Conservation (phyloP, 2,329 filamentous ascomycete species). For the Stromatinia cepivora region DNA sequence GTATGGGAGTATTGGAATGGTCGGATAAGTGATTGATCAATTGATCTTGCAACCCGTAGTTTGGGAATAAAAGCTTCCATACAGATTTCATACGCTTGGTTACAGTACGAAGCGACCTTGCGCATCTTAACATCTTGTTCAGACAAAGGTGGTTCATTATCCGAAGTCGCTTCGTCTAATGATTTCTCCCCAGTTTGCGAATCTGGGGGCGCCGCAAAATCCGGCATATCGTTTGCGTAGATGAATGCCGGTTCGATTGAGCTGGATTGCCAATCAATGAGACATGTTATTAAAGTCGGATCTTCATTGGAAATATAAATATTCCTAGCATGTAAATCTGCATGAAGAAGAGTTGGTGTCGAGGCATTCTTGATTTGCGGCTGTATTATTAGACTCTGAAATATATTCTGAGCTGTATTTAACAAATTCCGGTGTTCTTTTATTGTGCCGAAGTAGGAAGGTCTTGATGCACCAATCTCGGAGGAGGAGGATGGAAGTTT, state of each 20-base stretch:
- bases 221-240: not conserved
- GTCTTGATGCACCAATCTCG: slow-evolving; percentile 19
- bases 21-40: slow-evolving; percentile 43
- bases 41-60: slow-evolving; percentile 39
- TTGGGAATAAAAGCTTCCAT: slow-evolving; percentile 41
- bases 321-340: slow-evolving; percentile 46
- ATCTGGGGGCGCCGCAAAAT: not conserved
- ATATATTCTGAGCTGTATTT: slow-evolving; percentile 37
- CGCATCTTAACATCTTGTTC: not conserved
- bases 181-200: not conserved
- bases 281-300: slow-evolving; percentile 42
- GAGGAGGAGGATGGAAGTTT: slow-evolving; percentile 23
- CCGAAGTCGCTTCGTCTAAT: not conserved
- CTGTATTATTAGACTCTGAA: slow-evolving; percentile 32
- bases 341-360: slow-evolving; percentile 42
- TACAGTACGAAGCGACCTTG: not conserved
- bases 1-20: slow-evolving; percentile 45
- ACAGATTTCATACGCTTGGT: not conserved
- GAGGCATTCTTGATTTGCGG: slow-evolving; percentile 30
- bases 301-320: slow-evolving; percentile 46
- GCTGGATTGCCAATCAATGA: slow-evolving; percentile 48
- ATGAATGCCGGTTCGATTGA: slow-evolving; percentile 42
- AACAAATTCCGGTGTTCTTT: slow-evolving; percentile 37
- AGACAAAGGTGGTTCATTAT: not conserved
- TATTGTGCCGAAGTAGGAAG: slow-evolving; percentile 24